A percentile compares a stretch with the other conserved stretches of the same genome.
Conservation (phyloP, 148 eudicot species). For the Vaccinium macrocarpon region DNA sequence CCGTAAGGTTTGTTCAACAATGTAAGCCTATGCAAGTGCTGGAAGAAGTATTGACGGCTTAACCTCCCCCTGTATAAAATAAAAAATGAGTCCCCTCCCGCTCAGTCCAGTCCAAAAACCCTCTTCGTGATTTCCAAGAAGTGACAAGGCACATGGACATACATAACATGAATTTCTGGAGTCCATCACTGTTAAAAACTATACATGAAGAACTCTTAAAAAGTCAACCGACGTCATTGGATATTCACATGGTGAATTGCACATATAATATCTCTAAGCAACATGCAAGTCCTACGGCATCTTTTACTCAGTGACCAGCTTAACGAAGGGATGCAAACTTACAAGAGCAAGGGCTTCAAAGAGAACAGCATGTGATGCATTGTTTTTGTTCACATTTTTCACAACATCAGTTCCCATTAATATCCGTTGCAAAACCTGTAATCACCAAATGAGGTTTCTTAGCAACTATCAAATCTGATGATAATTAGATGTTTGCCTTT, state of each 20-base stretch:
- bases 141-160: not conserved
- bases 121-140: no score
- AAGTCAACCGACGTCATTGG: constrained; percentile 63
- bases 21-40: not conserved
- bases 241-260: not conserved
- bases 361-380: constrained; percentile 99
- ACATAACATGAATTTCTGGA: constrained; percentile 3
- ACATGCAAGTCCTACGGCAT: constrained; percentile 1
- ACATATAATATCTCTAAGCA: not conserved
- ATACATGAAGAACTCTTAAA: constrained; percentile 45
- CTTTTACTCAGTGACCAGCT: constrained; percentile 9
- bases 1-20: not conserved
- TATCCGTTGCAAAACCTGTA: constrained; percentile 91
- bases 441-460: constrained; percentile 7
- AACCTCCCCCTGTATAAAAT: no score
- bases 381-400: constrained; percentile 97
- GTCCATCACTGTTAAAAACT: not conserved
- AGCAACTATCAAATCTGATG: constrained; percentile 10
- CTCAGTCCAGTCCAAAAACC: no score
- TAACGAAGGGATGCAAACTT: constrained; percentile 32
- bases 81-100: no score
- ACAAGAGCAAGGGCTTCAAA: constrained; percentile 99
- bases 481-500: not conserved
- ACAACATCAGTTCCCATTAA: constrained; percentile 99
- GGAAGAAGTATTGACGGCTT: not conserved